These are phyloP conservation scores for Plenodomus lindquistii DNA, from an alignment of 2,329 filamentous ascomycete genomes.

Conservation along the genomic window DNA sequence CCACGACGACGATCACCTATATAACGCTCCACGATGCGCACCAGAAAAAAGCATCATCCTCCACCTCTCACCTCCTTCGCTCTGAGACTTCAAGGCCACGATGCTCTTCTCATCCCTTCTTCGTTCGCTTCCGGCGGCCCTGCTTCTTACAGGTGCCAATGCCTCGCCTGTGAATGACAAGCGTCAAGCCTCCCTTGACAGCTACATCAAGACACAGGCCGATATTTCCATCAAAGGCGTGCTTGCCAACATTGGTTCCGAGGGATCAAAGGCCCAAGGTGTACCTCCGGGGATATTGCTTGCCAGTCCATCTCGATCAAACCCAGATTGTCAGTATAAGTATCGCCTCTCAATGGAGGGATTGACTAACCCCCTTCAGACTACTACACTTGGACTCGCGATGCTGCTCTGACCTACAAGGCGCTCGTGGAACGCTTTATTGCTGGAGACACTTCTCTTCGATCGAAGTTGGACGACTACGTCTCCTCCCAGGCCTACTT, in stretches of 20 bases:
- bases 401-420: slow-evolving; percentile 73
- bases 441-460: slow-evolving; percentile 61
- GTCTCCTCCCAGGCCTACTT: slow-evolving; percentile 68
- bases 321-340: slow-evolving; percentile 55
- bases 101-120: slow-evolving; percentile 22
- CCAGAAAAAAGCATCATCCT: not conserved
- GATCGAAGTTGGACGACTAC: slow-evolving; percentile 68
- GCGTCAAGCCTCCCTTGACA: slow-evolving; percentile 18
- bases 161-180: slow-evolving; percentile 11
- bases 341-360: not conserved
- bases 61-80: slow-evolving; percentile 4
- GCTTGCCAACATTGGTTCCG: slow-evolving; percentile 60
- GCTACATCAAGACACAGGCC: slow-evolving; percentile 51
- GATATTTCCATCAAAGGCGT: slow-evolving; percentile 56
- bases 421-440: slow-evolving; percentile 68
- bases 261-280: slow-evolving; percentile 53
- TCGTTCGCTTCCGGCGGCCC: slow-evolving; percentile 16
- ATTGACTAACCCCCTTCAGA: slow-evolving; percentile 52
- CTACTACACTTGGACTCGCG: slow-evolving; percentile 79
- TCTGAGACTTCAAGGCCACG: not conserved
- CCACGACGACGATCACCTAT: not conserved
- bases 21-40: slow-evolving; percentile 1
- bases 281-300: slow-evolving; percentile 57
- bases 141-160: slow-evolving; percentile 12
- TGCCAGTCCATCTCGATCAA: slow-evolving; percentile 58